phyloP scores from a whole-genome alignment of 768 basidiomycete species.

The Chlorophyllum brunneum region DNA sequence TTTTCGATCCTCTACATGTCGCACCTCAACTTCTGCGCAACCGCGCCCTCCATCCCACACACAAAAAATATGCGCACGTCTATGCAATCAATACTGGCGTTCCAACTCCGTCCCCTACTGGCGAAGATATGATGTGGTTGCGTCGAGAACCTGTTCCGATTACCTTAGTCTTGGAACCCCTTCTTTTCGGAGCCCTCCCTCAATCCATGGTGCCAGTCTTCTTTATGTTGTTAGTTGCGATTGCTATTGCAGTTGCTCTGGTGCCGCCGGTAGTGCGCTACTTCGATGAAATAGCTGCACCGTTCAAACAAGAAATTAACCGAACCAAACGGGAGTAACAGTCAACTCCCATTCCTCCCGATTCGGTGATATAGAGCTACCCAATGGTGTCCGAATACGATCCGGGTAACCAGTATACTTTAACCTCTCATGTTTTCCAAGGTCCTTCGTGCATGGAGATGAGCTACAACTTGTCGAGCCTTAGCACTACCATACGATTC shows the following conservation, averaged over 20 bases:
- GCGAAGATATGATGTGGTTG: constrained; percentile 15
- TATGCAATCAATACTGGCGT: constrained; percentile 52
- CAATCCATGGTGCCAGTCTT: constrained; percentile 41
- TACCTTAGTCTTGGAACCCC: constrained; percentile 53
- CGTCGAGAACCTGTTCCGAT: constrained; percentile 40
- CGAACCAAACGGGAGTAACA: constrained; percentile 2
- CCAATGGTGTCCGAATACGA: no score
- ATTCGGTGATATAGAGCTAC: no score
- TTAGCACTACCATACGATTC: no score
- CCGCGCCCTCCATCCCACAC: constrained; percentile 16
- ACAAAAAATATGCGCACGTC: constrained; percentile 54
- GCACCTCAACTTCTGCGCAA: constrained; percentile 5
- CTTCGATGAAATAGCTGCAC: not conserved
- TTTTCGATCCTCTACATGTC: constrained; percentile 28
- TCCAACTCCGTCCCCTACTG: constrained; percentile 31
- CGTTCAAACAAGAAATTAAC: not conserved
- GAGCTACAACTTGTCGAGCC: no score
- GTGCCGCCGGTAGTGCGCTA: not conserved
- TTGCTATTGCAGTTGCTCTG: not conserved
- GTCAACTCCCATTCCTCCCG: not conserved
- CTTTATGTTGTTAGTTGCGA: constrained; percentile 24
- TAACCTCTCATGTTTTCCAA: no score
- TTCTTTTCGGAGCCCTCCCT: constrained; percentile 57
- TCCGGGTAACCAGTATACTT: no score
- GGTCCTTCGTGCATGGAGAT: no score